Base-by-base conservation (phyloP, 2,329 filamentous ascomycete species). In the Monilinia vaccinii-corymbosi region DNA sequence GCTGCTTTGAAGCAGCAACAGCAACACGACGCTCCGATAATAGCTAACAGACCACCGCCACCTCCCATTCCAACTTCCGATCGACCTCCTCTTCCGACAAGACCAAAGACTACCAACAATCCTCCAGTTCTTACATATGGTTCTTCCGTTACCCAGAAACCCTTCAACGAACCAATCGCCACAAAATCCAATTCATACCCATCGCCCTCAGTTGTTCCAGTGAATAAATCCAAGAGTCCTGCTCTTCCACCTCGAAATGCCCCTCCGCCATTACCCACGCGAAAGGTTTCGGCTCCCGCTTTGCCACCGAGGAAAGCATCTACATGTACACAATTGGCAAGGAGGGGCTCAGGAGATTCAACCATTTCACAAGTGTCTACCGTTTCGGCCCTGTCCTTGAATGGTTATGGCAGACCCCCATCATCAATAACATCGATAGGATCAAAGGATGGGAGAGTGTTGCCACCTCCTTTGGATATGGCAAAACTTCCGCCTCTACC, bases 401-500 rank as follows among this genome's bases (percentile, higher is more conserved):
- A 66, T 34, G 44, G 56, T 23, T 58, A 51, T 58, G 56, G 56
- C 16, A 64, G 74, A 3, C 68, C 72, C 32, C 78, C 77, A 10
- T 81, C 81, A 52, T 64, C 62, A 2, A 74, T 74, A 25, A 77
- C 79, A 0, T 84, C 78, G 65, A 72, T 75, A 50, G 73, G 74
- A 10, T 79, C 80, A 1, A 71, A 72, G 13, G 64, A 71, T 2
- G 63, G 73, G n/a, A 63, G 81, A 62, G 82, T 78, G 57, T 70
- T 86, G 25, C 81, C 84, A 3, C 83, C 83, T 1, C 70, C 78
- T 0, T 76, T 82, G 51, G 81, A 83, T 56, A 75, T 79, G 38
- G 75, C 81, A n/a, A 80, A 77, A 53, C 73, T 86, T 13, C 83
- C 83, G 0, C 77, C 79, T 13, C 71, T 86, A 40, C 83, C 83